These are phyloP conservation scores for Penicillium sp. DNA, from an alignment of 2,329 filamentous ascomycete genomes.

Conservation along the genomic window DNA sequence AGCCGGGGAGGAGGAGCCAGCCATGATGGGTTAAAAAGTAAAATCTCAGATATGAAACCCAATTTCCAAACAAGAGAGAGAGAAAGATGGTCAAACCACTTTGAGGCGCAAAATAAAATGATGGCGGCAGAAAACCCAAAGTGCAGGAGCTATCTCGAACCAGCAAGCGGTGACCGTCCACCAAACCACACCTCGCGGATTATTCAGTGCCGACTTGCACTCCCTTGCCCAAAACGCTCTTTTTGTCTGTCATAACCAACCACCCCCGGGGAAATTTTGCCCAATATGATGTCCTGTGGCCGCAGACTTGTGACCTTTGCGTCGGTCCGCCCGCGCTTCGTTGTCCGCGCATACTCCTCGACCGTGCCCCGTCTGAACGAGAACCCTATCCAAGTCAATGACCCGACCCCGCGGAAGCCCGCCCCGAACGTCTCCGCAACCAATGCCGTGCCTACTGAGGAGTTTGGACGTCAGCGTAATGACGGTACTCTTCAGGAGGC, in stretches of 20 bases:
- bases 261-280: slow-evolving; percentile 21
- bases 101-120: slow-evolving; percentile 7
- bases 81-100: not conserved
- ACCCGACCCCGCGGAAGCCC: slow-evolving; percentile 53
- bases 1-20: slow-evolving; percentile 45
- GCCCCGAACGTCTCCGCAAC: slow-evolving; percentile 59
- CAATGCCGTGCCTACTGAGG: slow-evolving; percentile 56
- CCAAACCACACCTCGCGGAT: slow-evolving; percentile 36
- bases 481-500: slow-evolving; percentile 57
- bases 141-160: slow-evolving; percentile 1
- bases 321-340: slow-evolving; percentile 35
- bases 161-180: slow-evolving; percentile 18
- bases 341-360: slow-evolving; percentile 45
- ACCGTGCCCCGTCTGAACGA: slow-evolving; percentile 41
- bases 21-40: slow-evolving; percentile 25
- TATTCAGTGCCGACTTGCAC: slow-evolving; percentile 20
- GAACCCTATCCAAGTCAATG: slow-evolving; percentile 52
- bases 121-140: slow-evolving; percentile 23
- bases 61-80: not conserved
- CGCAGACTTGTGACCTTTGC: slow-evolving; percentile 49
- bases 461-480: slow-evolving; percentile 26
- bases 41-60: too few relatives aligned
- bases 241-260: slow-evolving; percentile 18
- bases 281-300: slow-evolving; percentile 46
- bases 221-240: slow-evolving; percentile 18